phyloP scores from a whole-genome alignment of 225 moss, liverwort and hornwort genomes.

The Ulota crispa region DNA sequence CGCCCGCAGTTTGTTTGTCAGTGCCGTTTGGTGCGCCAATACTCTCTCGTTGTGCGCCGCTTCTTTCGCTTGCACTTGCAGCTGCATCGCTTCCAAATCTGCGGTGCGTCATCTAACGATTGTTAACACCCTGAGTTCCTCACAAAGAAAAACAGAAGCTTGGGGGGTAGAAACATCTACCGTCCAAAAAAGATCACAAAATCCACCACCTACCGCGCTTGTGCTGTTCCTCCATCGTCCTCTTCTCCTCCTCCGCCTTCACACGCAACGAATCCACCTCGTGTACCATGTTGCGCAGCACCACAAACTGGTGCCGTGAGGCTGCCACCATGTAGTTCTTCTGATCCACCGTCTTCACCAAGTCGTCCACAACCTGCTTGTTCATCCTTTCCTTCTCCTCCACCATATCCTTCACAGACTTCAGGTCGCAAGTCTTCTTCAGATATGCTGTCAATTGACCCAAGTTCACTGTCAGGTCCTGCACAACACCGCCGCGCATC shows the following conservation, averaged over 20 bases:
- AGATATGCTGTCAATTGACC: constrained; percentile 34
- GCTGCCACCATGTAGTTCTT: constrained; percentile 43
- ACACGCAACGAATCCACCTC: constrained; percentile 49
- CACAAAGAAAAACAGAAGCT: background rate
- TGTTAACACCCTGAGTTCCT: background rate
- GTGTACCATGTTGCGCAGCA: constrained; percentile 38
- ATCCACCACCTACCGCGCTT: constrained; percentile 37
- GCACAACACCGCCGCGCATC: background rate
- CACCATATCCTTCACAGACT: constrained; percentile 50
- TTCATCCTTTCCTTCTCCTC: constrained; percentile 54
- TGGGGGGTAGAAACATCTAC: background rate
- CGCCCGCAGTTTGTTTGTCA: constrained; percentile 49
- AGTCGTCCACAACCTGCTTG: constrained; percentile 46
- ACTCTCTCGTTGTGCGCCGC: constrained; percentile 47
- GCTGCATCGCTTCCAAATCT: constrained; percentile 44
- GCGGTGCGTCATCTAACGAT: background rate
- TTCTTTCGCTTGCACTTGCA: constrained; percentile 24
- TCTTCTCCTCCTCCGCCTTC: constrained; percentile 49
- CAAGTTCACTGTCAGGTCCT: constrained; percentile 47
- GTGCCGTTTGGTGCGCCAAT: constrained; percentile 40
- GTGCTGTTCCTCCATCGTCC: constrained; percentile 45
- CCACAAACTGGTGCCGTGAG: constrained; percentile 40
- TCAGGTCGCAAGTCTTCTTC: constrained; percentile 42
- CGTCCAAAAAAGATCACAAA: background rate
- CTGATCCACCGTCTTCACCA: constrained; percentile 45